These are phyloP conservation scores for Mucuna pruriens DNA, from an alignment of 306 rosid species.

Conservation along the genomic window DNA sequence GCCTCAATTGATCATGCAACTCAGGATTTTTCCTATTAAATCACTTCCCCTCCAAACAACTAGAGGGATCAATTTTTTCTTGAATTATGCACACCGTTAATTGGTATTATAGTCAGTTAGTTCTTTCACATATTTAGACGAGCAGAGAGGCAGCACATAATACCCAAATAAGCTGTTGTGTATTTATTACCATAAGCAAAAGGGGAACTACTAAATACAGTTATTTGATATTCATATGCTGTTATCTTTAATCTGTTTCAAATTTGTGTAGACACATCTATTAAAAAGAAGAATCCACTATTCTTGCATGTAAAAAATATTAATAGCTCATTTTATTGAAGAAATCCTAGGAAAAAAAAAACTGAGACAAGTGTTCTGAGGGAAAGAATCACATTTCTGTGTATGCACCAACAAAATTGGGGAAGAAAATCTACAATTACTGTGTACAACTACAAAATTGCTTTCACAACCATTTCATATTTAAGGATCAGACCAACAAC, in stretches of 20 bases:
- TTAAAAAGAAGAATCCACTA: not conserved
- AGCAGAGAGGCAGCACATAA: not conserved
- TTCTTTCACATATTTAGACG: not conserved
- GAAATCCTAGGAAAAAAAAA: not conserved
- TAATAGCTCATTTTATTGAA: not conserved
- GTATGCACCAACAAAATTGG: not conserved
- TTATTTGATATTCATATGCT: not conserved
- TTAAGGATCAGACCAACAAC: not conserved
- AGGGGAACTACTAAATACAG: not conserved
- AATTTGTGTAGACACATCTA: not conserved
- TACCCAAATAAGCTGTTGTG: not conserved
- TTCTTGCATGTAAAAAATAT: not conserved
- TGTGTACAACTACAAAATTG: not conserved
- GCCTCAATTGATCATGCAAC: not conserved
- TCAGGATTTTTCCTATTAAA: not conserved
- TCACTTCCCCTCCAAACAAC: too few relatives aligned
- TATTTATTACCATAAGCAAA: not conserved
- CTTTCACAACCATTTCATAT: slow-evolving; percentile 4
- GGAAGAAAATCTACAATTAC: not conserved
- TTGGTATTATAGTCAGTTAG: not conserved
- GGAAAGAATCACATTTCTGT: not conserved
- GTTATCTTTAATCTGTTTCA: not conserved
- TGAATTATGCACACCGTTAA: too few relatives aligned
- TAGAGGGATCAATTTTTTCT: too few relatives aligned
- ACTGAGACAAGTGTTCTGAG: not conserved